Conservation (phyloP, 2,329 filamentous ascomycete species). For the Cladosporium sp. region DNA sequence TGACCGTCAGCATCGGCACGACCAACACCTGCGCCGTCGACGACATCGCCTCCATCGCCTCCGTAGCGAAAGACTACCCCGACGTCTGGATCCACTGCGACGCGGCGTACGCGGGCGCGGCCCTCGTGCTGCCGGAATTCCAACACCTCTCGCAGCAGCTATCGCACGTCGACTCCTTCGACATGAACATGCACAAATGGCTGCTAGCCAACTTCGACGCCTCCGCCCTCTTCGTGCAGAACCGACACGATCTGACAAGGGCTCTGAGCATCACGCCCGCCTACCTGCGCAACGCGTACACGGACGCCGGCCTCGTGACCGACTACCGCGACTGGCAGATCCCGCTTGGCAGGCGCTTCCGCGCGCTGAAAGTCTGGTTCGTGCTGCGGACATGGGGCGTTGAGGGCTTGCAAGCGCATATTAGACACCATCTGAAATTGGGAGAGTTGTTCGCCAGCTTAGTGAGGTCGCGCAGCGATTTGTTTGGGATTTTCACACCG, state of each 20-base stretch:
- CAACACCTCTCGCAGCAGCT: slow-evolving; percentile 63
- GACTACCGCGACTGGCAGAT: slow-evolving; percentile 99
- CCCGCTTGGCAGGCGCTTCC: slow-evolving; percentile 82
- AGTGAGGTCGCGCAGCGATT: slow-evolving; percentile 56
- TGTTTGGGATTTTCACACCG: slow-evolving; percentile 71
- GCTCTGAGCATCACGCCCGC: slow-evolving; percentile 74
- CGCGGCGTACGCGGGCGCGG: slow-evolving; percentile 85
- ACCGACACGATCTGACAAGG: slow-evolving; percentile 70
- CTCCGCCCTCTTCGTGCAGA: slow-evolving; percentile 74
- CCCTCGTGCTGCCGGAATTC: slow-evolving; percentile 77
- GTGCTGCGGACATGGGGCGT: slow-evolving; percentile 81
- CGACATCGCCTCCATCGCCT: slow-evolving; percentile 67
- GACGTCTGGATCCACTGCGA: slow-evolving; percentile 89
- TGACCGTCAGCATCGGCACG: slow-evolving; percentile 79
- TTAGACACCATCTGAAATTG: slow-evolving; percentile 63
- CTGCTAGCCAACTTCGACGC: slow-evolving; percentile 91
- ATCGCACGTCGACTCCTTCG: slow-evolving; percentile 75
- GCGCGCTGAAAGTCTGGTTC: slow-evolving; percentile 92
- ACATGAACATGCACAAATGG: slow-evolving; percentile 98
- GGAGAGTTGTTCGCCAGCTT: slow-evolving; percentile 67
- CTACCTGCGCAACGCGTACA: slow-evolving; percentile 78
- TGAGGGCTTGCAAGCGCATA: slow-evolving; percentile 67
- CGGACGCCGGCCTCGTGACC: slow-evolving; percentile 78
- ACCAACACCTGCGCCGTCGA: slow-evolving; percentile 88
- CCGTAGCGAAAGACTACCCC: slow-evolving; percentile 50